Evolutionary conservation across 192 early-diverging fungal genomes (phyloP), one percentile per base, ranked within the genome.

Genomic region (Entomortierella beljakovae): DNA sequence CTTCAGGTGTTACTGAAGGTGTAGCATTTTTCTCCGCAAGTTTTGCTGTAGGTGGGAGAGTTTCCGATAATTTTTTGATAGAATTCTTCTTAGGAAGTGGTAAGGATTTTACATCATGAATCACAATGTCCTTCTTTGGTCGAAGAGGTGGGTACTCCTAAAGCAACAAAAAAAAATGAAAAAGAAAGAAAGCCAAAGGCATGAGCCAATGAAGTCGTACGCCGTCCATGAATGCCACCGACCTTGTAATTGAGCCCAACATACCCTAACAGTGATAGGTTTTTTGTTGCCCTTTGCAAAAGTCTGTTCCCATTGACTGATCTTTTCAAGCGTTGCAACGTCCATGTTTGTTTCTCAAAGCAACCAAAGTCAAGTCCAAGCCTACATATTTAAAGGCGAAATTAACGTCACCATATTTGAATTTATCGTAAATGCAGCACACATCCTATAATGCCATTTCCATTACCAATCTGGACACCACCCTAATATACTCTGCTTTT

Each of bases 61-160:
- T 26, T 53, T 8, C 51, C 2, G 51, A 8, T 28, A 26, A 6
- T 8, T 25, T 15, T 6, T n/a, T 2, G 9, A 8, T 6, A 26
- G 51, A 29, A 28, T 18, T 46, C 48, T 60, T 70, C 5, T 48
- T 40, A 1, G 33, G 20, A n/a, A 57, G 34, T 23, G 28, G 56
- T 28, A n/a, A 13, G 16, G 70, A 35, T 15, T 40, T 57, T 32
- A 72, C 31, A 52, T 72, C 61, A 28, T 57, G 46, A 25, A 76
- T 58, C 31, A 52, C 28, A 49, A 76, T 76, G 25, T 76, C 72
- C 43, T 63, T 61, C 22, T 28, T 56, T 28, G 59, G 23, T 18
- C 72, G 62, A 35, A 66, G 20, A 28, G 71, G 71, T 7, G 57
- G 57, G 46, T 66, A 74, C 34, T 74, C 57, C 71, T 74, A 61